Conservation (phyloP, 2,329 filamentous ascomycete genomes). For the Calonectria honghensis region DNA sequence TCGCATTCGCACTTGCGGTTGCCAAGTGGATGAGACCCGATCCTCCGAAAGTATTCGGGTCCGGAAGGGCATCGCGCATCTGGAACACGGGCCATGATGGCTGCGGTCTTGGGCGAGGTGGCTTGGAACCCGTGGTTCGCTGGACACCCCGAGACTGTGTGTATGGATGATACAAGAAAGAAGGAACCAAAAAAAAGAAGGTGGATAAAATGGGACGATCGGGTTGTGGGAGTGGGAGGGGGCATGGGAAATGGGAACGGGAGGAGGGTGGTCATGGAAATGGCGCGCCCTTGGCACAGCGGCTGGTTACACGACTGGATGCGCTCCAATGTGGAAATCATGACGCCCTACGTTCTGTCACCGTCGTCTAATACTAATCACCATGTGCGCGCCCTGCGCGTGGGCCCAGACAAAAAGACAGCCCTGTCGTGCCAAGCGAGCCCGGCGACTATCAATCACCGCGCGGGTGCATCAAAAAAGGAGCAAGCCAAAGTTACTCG, state of each 20-base stretch:
- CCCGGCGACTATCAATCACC: not conserved
- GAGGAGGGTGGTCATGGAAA: slow-evolving; percentile 19
- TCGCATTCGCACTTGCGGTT: not conserved
- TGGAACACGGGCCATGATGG: not conserved
- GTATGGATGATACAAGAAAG: not conserved
- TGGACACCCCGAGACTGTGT: not conserved
- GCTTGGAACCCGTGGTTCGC: not conserved
- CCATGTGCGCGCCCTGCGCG: not conserved
- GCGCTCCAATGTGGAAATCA: slow-evolving; percentile 2
- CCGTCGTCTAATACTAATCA: not conserved
- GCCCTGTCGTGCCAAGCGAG: slow-evolving; percentile 12
- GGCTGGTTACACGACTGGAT: slow-evolving; percentile 9
- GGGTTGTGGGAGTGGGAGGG: not conserved
- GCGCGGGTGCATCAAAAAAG: not conserved
- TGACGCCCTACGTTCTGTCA: slow-evolving; percentile 8
- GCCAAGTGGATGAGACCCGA: not conserved
- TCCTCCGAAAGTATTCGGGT: not conserved
- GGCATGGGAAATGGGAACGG: not conserved
- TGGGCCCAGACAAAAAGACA: not conserved
- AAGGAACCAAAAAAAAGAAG: not conserved
- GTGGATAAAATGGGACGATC: not conserved
- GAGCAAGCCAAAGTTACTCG: not conserved
- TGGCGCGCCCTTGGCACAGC: slow-evolving; percentile 22
- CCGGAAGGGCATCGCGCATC: not conserved
- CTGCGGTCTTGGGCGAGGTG: not conserved